Evolutionary conservation across 441 rosid species (phyloP).

Genomic region (Erodium chrysanthum): DNA sequence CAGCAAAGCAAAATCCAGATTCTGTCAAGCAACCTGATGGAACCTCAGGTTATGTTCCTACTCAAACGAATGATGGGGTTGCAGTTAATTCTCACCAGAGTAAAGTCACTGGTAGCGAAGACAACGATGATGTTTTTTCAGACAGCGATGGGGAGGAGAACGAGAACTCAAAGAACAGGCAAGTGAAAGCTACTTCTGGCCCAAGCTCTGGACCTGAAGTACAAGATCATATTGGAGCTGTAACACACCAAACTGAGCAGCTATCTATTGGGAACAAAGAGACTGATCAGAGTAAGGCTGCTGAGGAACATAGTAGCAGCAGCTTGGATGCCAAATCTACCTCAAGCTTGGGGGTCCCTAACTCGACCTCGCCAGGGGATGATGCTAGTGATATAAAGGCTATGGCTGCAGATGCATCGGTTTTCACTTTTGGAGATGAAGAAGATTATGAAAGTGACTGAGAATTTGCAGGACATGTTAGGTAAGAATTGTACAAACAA

Average conservation of each 20-base stretch:
- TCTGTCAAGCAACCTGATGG: slow-evolving; percentile 24
- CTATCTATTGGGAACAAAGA: slow-evolving; percentile 20
- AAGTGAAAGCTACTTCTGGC: slow-evolving; percentile 17
- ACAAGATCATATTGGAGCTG: slow-evolving; percentile 9
- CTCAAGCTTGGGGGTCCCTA: slow-evolving; percentile 15
- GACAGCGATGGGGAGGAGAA: slow-evolving; percentile 60
- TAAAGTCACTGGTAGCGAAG: slow-evolving; percentile 31
- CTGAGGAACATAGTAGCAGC: slow-evolving; percentile 10
- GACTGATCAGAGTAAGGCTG: slow-evolving; percentile 13
- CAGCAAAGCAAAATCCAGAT: slow-evolving; percentile 24
- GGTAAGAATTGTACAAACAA: neutral
- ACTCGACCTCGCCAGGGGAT: slow-evolving; percentile 18
- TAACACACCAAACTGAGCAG: slow-evolving; percentile 26
- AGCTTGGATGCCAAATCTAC: slow-evolving; percentile 19
- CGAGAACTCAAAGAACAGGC: slow-evolving; percentile 23
- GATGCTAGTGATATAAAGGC: slow-evolving; percentile 44
- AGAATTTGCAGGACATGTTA: neutral
- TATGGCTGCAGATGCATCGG: slow-evolving; percentile 73
- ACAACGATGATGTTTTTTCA: slow-evolving; percentile 52
- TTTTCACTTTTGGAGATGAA: slow-evolving; percentile 67
- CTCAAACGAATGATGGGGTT: slow-evolving; percentile 14
- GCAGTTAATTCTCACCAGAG: slow-evolving; percentile 20
- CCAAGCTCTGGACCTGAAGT: neutral
- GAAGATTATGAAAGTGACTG: slow-evolving; percentile 50
- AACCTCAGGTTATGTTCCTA: slow-evolving; percentile 22